Conservation (phyloP, 805 yeast species). For the Wickerhamomyces chambardii region DNA sequence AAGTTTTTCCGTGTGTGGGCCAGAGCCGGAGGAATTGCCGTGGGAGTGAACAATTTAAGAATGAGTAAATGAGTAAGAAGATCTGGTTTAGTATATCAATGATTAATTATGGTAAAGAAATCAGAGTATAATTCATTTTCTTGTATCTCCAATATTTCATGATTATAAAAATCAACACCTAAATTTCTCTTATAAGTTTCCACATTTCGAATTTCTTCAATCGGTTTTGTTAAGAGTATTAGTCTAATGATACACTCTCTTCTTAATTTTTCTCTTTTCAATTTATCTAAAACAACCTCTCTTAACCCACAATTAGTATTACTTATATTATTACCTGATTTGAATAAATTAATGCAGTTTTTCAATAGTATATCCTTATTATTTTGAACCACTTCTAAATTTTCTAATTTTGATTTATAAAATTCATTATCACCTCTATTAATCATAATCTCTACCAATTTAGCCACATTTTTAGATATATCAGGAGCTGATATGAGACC, state of each 20-base stretch:
- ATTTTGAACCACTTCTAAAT: constrained; percentile 5
- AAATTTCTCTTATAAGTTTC: constrained; percentile 13
- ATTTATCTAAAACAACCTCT: constrained; percentile 11
- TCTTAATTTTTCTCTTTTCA: constrained; percentile 11
- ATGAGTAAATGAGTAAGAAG: too few relatives aligned
- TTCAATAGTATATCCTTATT: constrained; percentile 6
- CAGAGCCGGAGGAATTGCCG: too few relatives aligned
- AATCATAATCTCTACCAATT: constrained; percentile 13
- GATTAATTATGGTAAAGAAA: too few relatives aligned
- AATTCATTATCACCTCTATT: constrained; percentile 17
- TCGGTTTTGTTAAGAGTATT: constrained; percentile 9
- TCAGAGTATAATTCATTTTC: neutral
- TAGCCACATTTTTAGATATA: constrained; percentile 11
- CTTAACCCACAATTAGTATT: constrained; percentile 17
- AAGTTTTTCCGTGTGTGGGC: too few relatives aligned
- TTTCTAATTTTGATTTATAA: constrained; percentile 1
- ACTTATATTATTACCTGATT: constrained; percentile 12
- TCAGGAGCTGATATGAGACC: constrained; percentile 3
- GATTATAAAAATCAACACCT: constrained; percentile 8
- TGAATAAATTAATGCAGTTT: constrained; percentile 13
- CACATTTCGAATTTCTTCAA: constrained; percentile 3
- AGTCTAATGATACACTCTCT: constrained; percentile 15
- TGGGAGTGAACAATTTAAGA: too few relatives aligned
- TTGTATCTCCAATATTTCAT: constrained; percentile 8
- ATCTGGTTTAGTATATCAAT: too few relatives aligned